These are phyloP conservation scores for Lactuca saligna DNA, from an alignment of 129 eudicot species.

Conservation along the genomic window DNA sequence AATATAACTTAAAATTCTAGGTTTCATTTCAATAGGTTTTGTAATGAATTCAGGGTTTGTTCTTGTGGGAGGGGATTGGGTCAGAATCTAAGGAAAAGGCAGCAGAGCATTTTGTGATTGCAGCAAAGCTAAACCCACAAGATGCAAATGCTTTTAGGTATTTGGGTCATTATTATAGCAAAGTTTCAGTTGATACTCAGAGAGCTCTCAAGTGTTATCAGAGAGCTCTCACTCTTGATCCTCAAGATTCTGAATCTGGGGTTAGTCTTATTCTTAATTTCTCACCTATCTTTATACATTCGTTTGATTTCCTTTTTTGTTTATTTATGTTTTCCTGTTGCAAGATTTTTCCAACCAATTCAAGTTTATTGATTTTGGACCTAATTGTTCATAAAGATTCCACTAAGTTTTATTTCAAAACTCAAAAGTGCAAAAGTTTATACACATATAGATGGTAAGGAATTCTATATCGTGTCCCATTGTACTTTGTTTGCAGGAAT, in stretches of 20 bases:
- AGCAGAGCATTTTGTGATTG: slow-evolving; percentile 76
- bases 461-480: background rate
- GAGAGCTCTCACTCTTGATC: slow-evolving; percentile 75
- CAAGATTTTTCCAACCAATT: slow-evolving; percentile 13
- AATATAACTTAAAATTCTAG: slow-evolving; percentile 3
- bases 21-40: background rate
- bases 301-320: background rate
- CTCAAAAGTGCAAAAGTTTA: background rate
- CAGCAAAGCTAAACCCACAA: slow-evolving; percentile 82
- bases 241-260: slow-evolving; percentile 82
- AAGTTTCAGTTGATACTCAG: slow-evolving; percentile 51
- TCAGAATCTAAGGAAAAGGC: slow-evolving; percentile 63
- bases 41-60: slow-evolving; percentile 50
- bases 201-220: slow-evolving; percentile 98
- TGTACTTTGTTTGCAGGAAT: slow-evolving; percentile 66
- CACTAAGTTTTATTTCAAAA: background rate
- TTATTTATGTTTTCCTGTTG: background rate
- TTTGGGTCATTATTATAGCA: slow-evolving; percentile 83
- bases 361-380: slow-evolving; percentile 16
- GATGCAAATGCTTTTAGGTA: slow-evolving; percentile 78
- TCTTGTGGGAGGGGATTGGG: slow-evolving; percentile 60
- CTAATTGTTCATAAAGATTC: background rate
- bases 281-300: slow-evolving; percentile 5
- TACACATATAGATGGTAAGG: background rate
- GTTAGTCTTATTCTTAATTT: slow-evolving; percentile 32